Percentiles rank a stretch among this genome's conserved stretches.
Conservation (phyloP, 768 basidiomycete species). For the Macrolepiota fuliginosa region DNA sequence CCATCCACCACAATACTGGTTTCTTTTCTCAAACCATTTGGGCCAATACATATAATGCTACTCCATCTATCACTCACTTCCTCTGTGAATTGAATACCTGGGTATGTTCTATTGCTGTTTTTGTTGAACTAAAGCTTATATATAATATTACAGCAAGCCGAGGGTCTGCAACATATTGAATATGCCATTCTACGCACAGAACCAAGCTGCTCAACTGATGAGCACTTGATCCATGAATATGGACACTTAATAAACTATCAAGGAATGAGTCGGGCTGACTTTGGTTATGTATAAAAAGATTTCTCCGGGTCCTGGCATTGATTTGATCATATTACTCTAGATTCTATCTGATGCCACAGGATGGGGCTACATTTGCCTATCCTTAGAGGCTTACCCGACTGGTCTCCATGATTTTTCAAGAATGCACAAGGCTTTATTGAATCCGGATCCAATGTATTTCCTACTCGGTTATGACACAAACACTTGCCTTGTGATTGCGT, state of each 20-base stretch:
- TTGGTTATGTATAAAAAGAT: not conserved
- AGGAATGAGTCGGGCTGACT: not conserved
- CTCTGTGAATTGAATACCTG: not conserved
- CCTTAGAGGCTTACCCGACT: not conserved
- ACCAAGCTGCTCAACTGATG: not conserved
- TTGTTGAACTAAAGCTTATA: not conserved
- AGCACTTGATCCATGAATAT: not conserved
- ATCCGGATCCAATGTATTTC: conserved; percentile 1
- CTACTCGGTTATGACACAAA: not conserved
- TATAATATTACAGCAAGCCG: not conserved
- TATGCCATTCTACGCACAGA: not conserved
- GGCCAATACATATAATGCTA: not conserved
- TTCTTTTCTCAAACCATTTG: not conserved
- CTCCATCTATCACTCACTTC: not conserved
- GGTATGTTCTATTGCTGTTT: not conserved
- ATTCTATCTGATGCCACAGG: not conserved
- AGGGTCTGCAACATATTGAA: not conserved
- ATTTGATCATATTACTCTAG: not conserved
- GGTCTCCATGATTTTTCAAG: not conserved
- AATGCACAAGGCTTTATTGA: not conserved
- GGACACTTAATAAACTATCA: not conserved
- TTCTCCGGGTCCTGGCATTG: not conserved
- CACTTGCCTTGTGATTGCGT: not conserved
- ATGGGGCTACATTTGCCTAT: not conserved
- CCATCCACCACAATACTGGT: not conserved